Evolutionary conservation across 176 grass and related monocot species (phyloP).

Genomic region (Zoysia japonica): DNA sequence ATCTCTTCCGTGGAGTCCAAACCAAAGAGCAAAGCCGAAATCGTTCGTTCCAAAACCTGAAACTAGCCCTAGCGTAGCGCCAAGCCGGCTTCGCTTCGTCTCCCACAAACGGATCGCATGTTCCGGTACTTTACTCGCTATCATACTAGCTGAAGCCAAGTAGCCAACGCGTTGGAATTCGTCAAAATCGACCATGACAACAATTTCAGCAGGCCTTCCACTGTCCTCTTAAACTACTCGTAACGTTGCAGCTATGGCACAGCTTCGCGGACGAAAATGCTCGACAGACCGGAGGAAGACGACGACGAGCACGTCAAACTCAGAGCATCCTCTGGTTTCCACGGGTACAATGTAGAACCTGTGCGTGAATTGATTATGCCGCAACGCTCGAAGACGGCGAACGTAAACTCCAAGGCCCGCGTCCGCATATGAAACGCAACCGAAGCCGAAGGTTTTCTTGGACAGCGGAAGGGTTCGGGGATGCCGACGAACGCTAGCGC

Average conservation of each 20-base stretch:
- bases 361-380: neutral
- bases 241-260: neutral
- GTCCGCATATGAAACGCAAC: neutral
- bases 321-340: neutral
- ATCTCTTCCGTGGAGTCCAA: too few relatives aligned
- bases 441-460: neutral
- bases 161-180: neutral
- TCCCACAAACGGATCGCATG: too few relatives aligned
- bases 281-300: neutral
- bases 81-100: too few relatives aligned
- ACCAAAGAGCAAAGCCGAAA: too few relatives aligned
- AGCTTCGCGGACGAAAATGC: neutral
- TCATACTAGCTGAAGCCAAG: neutral
- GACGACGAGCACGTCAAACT: constrained; percentile 14
- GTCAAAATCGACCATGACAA: neutral
- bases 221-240: neutral
- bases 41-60: too few relatives aligned
- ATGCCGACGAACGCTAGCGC: neutral
- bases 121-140: neutral
- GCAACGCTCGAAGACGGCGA: neutral
- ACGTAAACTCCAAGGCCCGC: constrained; percentile 32
- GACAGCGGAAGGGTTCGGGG: neutral
- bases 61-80: too few relatives aligned
- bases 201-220: neutral
- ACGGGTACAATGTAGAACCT: neutral